Conservation (phyloP, 805 yeast genomes). For the Hanseniaspora vineae region DNA sequence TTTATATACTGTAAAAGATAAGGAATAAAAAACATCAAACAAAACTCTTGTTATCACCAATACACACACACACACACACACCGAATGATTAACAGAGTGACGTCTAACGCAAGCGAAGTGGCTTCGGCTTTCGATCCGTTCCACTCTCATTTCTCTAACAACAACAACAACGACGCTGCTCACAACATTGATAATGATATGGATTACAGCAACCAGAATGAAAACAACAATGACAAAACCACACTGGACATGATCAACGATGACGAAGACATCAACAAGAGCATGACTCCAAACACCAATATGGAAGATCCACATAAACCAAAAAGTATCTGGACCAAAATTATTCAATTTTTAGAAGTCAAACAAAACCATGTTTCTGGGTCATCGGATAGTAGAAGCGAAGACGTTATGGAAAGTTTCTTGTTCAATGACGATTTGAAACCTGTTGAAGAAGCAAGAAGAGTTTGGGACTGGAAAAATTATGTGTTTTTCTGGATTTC, state of each 20-base stretch:
- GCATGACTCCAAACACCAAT: too few species aligned
- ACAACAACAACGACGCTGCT: not conserved
- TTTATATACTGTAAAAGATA: not conserved
- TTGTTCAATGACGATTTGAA: constrained; percentile 66
- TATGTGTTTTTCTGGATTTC: constrained; percentile 78
- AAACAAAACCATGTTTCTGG: not conserved
- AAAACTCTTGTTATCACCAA: not conserved
- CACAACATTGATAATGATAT: not conserved
- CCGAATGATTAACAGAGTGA: not conserved
- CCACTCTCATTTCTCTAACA: not conserved
- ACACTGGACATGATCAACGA: not conserved
- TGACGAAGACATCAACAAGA: not conserved
- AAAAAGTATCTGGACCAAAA: not conserved
- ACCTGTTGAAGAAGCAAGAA: constrained; percentile 62
- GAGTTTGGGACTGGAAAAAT: constrained; percentile 78
- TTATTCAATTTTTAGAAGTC: constrained; percentile 2
- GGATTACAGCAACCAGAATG: not conserved
- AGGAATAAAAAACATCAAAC: not conserved
- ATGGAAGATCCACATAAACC: not conserved
- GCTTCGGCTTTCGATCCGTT: not conserved
- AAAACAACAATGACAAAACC: not conserved
- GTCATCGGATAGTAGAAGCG: not conserved
- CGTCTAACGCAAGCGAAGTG: not conserved
- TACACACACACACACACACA: not conserved
- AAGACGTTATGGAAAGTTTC: constrained; percentile 34